These are phyloP conservation scores for Leishmania mexicana DNA, from an alignment of 208 protist genomes.

Conservation along the genomic window DNA sequence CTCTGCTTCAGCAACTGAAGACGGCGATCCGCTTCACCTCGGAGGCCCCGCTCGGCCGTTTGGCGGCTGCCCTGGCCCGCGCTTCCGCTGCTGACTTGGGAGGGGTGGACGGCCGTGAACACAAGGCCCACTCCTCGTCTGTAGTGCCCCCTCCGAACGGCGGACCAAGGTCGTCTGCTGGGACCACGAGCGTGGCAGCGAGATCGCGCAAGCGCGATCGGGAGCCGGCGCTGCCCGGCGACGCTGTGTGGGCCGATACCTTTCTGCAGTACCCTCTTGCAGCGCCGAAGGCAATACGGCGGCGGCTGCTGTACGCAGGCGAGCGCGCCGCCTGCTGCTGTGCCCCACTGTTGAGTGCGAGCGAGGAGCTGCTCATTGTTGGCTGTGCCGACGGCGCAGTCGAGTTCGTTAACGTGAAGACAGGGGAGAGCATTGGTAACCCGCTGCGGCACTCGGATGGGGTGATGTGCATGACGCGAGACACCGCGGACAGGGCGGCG, in stretches of 20 bases:
- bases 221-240: background rate
- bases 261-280: slow-evolving; percentile 36
- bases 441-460: slow-evolving; percentile 59
- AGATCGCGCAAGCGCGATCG: slow-evolving; percentile 20
- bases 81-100: slow-evolving; percentile 7
- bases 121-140: background rate
- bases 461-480: slow-evolving; percentile 46
- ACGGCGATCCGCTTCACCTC: slow-evolving; percentile 53
- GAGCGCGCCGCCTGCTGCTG: slow-evolving; percentile 40
- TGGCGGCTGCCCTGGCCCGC: slow-evolving; percentile 47
- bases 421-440: slow-evolving; percentile 24
- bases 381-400: slow-evolving; percentile 66
- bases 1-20: slow-evolving; percentile 48
- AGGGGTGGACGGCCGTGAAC: background rate
- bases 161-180: background rate
- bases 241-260: slow-evolving; percentile 30
- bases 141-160: background rate
- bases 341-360: slow-evolving; percentile 12
- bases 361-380: slow-evolving; percentile 39
- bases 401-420: slow-evolving; percentile 49
- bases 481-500: slow-evolving; percentile 25
- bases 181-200: background rate
- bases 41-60: slow-evolving; percentile 50
- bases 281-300: slow-evolving; percentile 37
- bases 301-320: slow-evolving; percentile 38